Evolutionary conservation across 2,329 filamentous ascomycete species (phyloP).

Genomic region (Clarireedia hainanense): DNA sequence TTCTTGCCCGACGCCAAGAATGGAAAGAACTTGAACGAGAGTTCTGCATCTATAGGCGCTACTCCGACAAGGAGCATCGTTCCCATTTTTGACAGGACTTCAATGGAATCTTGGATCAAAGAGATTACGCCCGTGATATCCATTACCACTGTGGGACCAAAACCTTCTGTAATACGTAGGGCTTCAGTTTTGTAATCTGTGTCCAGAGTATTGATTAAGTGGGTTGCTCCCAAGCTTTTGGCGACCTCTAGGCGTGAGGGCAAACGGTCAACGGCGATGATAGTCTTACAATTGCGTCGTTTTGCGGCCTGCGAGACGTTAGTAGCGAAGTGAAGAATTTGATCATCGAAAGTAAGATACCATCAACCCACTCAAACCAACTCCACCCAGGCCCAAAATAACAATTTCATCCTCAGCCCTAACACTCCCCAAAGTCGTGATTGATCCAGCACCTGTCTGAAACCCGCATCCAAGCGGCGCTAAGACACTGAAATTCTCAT

Average conservation of each 20-base stretch:
- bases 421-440: conserved; percentile 22
- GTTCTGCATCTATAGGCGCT: background rate
- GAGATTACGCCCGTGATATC: conserved; percentile 1
- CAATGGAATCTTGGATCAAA: background rate
- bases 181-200: conserved; percentile 1
- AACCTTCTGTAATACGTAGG: conserved; percentile 9
- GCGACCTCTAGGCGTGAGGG: conserved; percentile 20
- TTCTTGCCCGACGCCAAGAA: conserved; percentile 3
- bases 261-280: conserved; percentile 26
- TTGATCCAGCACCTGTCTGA: conserved; percentile 27
- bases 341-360: conserved; percentile 4
- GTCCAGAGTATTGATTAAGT: conserved; percentile 16
- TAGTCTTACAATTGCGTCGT: conserved; percentile 14
- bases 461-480: conserved; percentile 29
- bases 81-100: conserved; percentile 17
- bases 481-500: conserved; percentile 19
- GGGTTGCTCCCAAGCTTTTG: conserved; percentile 24
- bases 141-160: conserved; percentile 12
- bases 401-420: conserved; percentile 19
- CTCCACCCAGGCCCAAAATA: conserved; percentile 28
- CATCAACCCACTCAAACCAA: conserved; percentile 30
- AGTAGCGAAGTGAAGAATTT: background rate
- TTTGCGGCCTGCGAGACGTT: conserved; percentile 16
- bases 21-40: background rate
- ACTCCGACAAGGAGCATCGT: conserved; percentile 16